Evolutionary conservation across 305 asterid genomes (phyloP), one percentile per base, ranked within the genome.

Genomic region (Vinca major): DNA sequence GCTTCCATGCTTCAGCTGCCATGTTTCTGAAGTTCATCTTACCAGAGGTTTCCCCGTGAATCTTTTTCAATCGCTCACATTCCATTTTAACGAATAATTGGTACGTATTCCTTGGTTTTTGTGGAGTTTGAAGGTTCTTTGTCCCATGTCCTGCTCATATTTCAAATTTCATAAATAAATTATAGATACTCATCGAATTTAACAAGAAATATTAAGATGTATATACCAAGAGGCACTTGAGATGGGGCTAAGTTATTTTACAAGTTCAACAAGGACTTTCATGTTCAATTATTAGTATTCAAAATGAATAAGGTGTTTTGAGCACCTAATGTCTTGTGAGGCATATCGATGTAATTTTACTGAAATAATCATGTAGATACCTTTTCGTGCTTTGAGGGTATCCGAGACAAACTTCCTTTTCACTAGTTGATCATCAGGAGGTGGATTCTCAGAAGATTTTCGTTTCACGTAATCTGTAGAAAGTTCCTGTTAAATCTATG

Each of bases 21-120:
- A 78, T 73, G 2, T 80, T 75, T 50, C 92, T 81, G 33, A 78
- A 48, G 65, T 80, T 86, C 50, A 60, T 55, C 67, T 43, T 63
- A 66, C 67, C 65, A 7, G 75, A 67, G 49, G 55, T 75, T 73
- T 79, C 85, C 71, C 91, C 95, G 9, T 71, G 81, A 43, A 60
- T 66, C 71, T 45, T 66, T 81, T 62, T 87, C 56, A 86, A 73
- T 54, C 85, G 70, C 7, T 82, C 72, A 53, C 86, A 79, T 77
- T 88, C 96, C 77, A 78, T 58, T 63, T 75, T 82, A 21, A 86
- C 73, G 70, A 86, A 89, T 73, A 89, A 73, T 41, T 81, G 95
- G 76, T 87, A 86, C 40, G 85, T 84, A 37, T 80, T 78, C 79
- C 91, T 80, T 36, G 87, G 77, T 70, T 81, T 83, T 77, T 52